These are phyloP conservation scores for Styphnolobium japonicum DNA, from an alignment of 306 rosid species.

Conservation along the genomic window DNA sequence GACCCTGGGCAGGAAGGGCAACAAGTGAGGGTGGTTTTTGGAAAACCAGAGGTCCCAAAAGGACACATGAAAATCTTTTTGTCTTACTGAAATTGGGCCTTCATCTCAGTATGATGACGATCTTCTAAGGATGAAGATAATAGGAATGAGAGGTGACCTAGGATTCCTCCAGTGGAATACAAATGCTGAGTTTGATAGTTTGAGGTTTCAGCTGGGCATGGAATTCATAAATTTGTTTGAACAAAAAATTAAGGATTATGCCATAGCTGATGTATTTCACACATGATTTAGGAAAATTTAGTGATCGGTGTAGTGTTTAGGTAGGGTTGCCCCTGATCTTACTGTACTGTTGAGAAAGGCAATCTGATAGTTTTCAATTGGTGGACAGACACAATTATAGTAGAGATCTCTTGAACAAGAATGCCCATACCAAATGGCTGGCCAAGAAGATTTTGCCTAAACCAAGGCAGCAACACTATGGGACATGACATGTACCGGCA, in stretches of 20 bases:
- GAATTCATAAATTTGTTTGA: no score
- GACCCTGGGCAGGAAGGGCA: background rate
- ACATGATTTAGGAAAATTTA: background rate
- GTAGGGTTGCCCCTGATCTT: no score
- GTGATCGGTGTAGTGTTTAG: no score
- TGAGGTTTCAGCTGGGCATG: background rate
- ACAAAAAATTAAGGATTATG: background rate
- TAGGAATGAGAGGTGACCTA: background rate
- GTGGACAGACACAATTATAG: no score
- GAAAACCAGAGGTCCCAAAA: background rate
- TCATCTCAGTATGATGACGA: background rate
- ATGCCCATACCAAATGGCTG: no score
- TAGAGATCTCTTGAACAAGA: no score
- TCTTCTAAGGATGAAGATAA: background rate
- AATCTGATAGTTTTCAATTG: no score
- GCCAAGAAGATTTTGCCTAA: no score
- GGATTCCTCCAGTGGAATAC: background rate
- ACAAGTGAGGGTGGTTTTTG: background rate
- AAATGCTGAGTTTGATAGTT: background rate
- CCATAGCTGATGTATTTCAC: background rate
- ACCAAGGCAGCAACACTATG: no score
- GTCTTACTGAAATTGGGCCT: background rate
- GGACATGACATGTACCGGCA: no score
- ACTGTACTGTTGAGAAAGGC: no score
- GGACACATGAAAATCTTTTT: background rate